Percentiles rank a stretch among this genome's conserved stretches.
phyloP scores from a whole-genome alignment of 2,329 filamentous ascomycete species.

The Botrytis tulipae region DNA sequence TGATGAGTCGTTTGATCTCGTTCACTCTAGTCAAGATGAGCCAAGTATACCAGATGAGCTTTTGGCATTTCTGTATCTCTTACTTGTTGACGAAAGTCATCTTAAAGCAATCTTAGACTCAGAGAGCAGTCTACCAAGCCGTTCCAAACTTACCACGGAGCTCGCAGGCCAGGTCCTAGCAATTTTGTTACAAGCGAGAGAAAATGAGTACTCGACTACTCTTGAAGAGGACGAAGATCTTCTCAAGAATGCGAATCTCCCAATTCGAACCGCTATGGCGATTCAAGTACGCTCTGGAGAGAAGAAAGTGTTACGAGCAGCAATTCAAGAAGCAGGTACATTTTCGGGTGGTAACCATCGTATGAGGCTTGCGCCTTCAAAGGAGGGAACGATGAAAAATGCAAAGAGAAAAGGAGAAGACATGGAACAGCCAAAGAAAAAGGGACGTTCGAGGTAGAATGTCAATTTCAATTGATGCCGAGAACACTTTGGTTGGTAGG shows the following conservation, averaged over 20 bases:
- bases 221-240: conserved; percentile 50
- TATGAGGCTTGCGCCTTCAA: conserved; percentile 34
- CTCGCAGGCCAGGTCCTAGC: conserved; percentile 43
- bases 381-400: conserved; percentile 1
- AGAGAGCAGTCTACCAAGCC: conserved; percentile 36
- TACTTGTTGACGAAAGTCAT: conserved; percentile 43
- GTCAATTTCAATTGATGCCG: background rate
- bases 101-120: conserved; percentile 41
- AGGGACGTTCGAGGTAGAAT: conserved; percentile 26
- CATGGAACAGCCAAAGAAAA: conserved; percentile 26
- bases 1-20: conserved; percentile 60
- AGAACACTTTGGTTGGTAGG: conserved; percentile 22
- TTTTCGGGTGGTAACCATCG: conserved; percentile 36
- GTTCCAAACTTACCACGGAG: conserved; percentile 45
- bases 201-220: conserved; percentile 52
- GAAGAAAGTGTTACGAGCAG: conserved; percentile 55
- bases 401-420: conserved; percentile 31
- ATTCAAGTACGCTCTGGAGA: conserved; percentile 62
- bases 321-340: conserved; percentile 42
- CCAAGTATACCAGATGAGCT: conserved; percentile 39
- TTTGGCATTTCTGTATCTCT: conserved; percentile 44
- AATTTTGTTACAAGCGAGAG: conserved; percentile 42
- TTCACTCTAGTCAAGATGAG: conserved; percentile 31
- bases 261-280: conserved; percentile 50
- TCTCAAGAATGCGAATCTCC: conserved; percentile 38